Base-by-base conservation (phyloP, 2,329 filamentous ascomycete species). In the Chaetomium globosum region DNA sequence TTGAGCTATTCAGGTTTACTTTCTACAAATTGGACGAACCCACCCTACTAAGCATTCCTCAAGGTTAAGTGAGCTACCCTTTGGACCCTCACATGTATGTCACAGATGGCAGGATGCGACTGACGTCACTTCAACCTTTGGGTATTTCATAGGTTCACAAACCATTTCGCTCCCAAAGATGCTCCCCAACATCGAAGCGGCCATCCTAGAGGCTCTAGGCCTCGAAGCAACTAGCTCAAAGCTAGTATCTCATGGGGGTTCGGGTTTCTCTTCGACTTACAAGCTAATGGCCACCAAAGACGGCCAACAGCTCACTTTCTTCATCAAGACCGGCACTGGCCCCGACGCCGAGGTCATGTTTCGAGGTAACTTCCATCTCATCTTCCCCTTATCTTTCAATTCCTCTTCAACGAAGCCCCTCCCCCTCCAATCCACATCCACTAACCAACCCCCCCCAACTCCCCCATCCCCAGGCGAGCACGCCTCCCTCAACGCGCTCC, bases 401-500 rank as follows among this genome's bases (percentile, higher is more conserved):
- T 23, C 13, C 43, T 43, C 23, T 10, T 28, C 46, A 30, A 19
- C 26, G 8, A 8, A 30, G 1, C 28, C 51, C 3, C 26, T 2
- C 30, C 2, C 1, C 28, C 8, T n/a, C 39, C n/a, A n/a, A 16
- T 39, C 3, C 31, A 26, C 19, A 23, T 12, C 55, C 8, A 23
- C 16, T 19, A 39, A 23, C 26, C 26, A 30, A 21, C 33, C 19
- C 26, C n/a, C n/a, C n/a, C n/a, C n/a, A n/a, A n/a, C n/a, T n/a
- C n/a, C n/a, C 16, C 39, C 16, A 4, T 43, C 23, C 48, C 26
- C 46, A 86, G 91, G 93, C 66, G 94, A 97, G 77, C 89, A 92
- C 74, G 85, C 86, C 58, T 96, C 92, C 2, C 85, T 97, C 62
- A 93, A 93, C 73, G 91, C 92, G 61, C 91, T 98, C 70, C 85